A percentile compares a stretch with the other conserved stretches of the same genome.
These are phyloP conservation scores for Fusarium kyushuense DNA, from an alignment of 2,329 filamentous ascomycete genomes.

Conservation along the genomic window DNA sequence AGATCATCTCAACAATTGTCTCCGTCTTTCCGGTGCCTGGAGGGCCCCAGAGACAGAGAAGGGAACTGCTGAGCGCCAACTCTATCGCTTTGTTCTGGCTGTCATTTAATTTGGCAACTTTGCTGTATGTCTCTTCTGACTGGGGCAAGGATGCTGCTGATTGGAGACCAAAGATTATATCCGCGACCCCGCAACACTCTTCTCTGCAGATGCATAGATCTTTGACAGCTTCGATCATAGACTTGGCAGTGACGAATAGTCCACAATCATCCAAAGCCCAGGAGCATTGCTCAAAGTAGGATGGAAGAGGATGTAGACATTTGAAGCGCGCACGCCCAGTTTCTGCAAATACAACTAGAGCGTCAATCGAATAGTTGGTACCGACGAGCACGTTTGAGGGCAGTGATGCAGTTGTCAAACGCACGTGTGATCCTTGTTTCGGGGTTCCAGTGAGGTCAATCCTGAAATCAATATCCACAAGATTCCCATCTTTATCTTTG, in stretches of 20 bases:
- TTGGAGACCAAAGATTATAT: neutral
- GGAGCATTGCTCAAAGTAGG: conserved; percentile 52
- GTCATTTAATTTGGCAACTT: conserved; percentile 14
- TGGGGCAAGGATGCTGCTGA: neutral
- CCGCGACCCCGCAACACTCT: conserved; percentile 51
- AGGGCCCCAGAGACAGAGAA: conserved; percentile 59
- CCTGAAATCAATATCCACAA: conserved; percentile 20
- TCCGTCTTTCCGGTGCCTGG: conserved; percentile 61
- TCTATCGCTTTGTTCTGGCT: conserved; percentile 37
- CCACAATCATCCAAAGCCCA: conserved; percentile 56
- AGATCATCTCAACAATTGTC: conserved; percentile 56
- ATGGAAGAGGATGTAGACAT: conserved; percentile 55
- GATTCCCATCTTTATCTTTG: neutral
- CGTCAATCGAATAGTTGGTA: conserved; percentile 54
- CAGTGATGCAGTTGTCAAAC: conserved; percentile 10
- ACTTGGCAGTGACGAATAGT: conserved; percentile 57
- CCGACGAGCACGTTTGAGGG: conserved; percentile 25
- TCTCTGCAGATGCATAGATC: conserved; percentile 48
- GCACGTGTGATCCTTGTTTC: conserved; percentile 13
- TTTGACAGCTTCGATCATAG: conserved; percentile 54
- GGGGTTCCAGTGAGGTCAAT: conserved; percentile 16
- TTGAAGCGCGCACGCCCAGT: conserved; percentile 50
- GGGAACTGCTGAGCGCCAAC: conserved; percentile 45
- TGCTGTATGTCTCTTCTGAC: neutral
- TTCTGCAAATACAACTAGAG: conserved; percentile 48